Evolutionary conservation across 148 eudicot genomes (phyloP).

Genomic region (Fagopyrum tataricum): DNA sequence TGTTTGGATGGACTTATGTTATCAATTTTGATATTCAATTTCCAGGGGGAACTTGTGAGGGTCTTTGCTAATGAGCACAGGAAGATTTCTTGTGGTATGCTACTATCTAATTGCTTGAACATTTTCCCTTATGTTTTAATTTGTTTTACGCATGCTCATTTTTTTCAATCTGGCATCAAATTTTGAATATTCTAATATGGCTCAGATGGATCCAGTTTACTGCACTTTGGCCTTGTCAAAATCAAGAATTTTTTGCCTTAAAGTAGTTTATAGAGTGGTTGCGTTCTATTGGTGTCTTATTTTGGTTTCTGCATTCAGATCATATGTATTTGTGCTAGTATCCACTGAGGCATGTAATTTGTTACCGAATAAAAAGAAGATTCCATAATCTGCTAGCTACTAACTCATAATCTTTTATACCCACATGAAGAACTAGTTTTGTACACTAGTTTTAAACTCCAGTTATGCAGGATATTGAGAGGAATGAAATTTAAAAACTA

Average conservation of each 20-base stretch:
- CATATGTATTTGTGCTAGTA: too few relatives aligned
- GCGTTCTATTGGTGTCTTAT: not conserved
- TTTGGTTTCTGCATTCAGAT: too few relatives aligned
- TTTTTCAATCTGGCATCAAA: not conserved
- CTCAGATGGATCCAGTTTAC: not conserved
- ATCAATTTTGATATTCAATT: constrained; percentile 15
- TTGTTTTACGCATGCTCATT: not conserved
- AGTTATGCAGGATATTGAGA: too few relatives aligned
- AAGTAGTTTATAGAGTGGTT: not conserved
- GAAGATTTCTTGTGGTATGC: constrained; percentile 79
- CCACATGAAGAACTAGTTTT: too few relatives aligned
- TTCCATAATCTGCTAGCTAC: not conserved
- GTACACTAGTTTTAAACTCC: too few relatives aligned
- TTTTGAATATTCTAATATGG: not conserved
- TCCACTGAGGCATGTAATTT: too few relatives aligned
- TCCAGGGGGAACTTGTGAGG: constrained; percentile 81
- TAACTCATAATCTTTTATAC: not conserved
- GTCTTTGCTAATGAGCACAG: constrained; percentile 86
- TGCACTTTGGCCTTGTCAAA: not conserved
- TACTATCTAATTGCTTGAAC: constrained; percentile 2
- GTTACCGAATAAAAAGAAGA: not conserved
- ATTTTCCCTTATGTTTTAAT: not conserved
- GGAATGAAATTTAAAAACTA: too few relatives aligned
- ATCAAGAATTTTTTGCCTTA: not conserved
- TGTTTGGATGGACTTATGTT: too few relatives aligned